Evolutionary conservation across 2,329 filamentous ascomycete species (phyloP), one percentile per base, ranked within the genome.

Genomic region (Colletotrichum tamarilloi): DNA sequence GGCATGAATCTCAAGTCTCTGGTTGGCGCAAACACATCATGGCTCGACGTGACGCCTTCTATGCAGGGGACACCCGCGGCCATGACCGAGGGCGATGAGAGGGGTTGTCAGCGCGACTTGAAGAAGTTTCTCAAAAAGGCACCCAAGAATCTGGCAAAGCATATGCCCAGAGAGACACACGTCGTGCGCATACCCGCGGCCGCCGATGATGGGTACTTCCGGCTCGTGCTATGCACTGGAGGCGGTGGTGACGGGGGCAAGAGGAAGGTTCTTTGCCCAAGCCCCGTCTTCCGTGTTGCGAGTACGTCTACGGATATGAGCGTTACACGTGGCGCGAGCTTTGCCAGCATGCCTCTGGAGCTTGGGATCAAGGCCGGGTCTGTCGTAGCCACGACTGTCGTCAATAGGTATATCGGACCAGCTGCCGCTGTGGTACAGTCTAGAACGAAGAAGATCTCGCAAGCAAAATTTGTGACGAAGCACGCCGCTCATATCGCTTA

Each of bases 1-100:
- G 92, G 92, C 22, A 92, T 94, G 89, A 86, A 87, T 7, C 82
- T 91, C 32, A 92, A 92, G 78, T 88, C 91, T 0, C 80, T 93
- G 1, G 82, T 93, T 46, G 88, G 91, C 8, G 85, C 87, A 0
- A 89, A 86, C 14, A 85, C 86, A 8, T 85, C 83, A 76, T 94
- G 92, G 92, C 83, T 94, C 14, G 87, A 94, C 71, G 92, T 94
- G 2, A 94, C 92, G 0, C 92, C 92, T 0, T 83, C 83, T 0
- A 80, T 85, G 2, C 84, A 84, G 26, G 85, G 88, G 0, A 77
- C 80, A 0, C 77, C 85, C 0, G 82, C 87, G 0, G 86, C 91
- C 59, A 77, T 94, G 1, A 82, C 87, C 0, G 83, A 85, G 1
- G 82, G 81, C 1, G 90, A 93, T 46, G 92, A 94, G 78, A 86